These are phyloP conservation scores for Pharnaceum exiguum DNA, from an alignment of 148 eudicot genomes.

Conservation along the genomic window DNA sequence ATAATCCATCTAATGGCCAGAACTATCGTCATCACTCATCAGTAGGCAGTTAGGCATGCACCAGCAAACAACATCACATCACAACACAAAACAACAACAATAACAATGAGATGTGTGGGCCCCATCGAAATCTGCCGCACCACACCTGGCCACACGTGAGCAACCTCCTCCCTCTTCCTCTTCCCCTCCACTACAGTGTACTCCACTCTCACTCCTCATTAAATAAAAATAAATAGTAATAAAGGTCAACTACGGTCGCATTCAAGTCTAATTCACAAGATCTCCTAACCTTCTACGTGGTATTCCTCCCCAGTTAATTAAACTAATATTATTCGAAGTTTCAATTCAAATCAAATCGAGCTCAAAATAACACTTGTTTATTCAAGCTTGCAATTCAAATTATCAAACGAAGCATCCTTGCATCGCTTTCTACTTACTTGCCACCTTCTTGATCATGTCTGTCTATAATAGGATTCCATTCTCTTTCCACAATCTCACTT, in stretches of 20 bases:
- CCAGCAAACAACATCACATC: neutral
- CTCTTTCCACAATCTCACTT: no score
- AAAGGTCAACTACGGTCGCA: conserved; percentile 20
- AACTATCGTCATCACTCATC: no score
- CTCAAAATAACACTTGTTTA: conserved; percentile 8
- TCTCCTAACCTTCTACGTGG: neutral
- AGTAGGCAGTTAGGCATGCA: no score
- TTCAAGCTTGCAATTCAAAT: conserved; percentile 36
- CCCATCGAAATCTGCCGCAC: neutral
- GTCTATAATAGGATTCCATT: neutral
- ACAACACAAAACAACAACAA: neutral
- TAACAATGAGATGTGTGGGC: neutral
- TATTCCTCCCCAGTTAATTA: neutral
- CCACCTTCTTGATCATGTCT: neutral
- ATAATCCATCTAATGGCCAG: no score
- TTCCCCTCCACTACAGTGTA: neutral
- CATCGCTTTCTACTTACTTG: neutral
- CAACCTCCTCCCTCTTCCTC: neutral
- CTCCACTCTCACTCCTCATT: neutral
- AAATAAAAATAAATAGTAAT: neutral
- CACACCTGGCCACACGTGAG: conserved; percentile 25
- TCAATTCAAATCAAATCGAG: conserved; percentile 16
- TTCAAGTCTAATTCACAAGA: conserved; percentile 12
- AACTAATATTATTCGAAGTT: conserved; percentile 2
- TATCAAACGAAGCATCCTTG: conserved; percentile 34